phyloP scores from a whole-genome alignment of 768 basidiomycete species.

The Austroboletus festivus region DNA sequence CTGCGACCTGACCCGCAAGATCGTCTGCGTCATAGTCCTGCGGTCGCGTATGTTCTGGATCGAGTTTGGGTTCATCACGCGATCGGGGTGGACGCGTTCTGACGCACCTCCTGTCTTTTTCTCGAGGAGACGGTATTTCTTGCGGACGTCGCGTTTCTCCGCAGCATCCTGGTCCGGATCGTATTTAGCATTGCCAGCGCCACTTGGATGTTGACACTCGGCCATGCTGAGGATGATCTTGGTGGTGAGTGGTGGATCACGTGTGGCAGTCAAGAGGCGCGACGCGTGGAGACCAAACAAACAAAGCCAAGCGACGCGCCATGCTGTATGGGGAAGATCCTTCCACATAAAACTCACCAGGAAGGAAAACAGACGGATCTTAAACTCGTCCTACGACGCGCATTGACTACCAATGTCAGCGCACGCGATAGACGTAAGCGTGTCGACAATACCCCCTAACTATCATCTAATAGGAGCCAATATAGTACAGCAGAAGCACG shows the following conservation, averaged over 20 bases:
- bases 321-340: background rate
- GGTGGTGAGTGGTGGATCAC: background rate
- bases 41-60: slow-evolving; percentile 45
- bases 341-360: background rate
- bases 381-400: background rate
- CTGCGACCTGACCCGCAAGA: slow-evolving; percentile 51
- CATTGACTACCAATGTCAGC: slow-evolving; percentile 9
- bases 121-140: slow-evolving; percentile 67
- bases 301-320: slow-evolving; percentile 15
- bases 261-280: slow-evolving; percentile 4
- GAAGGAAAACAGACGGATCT: background rate
- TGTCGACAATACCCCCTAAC: too few relatives aligned
- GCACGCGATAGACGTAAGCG: slow-evolving; percentile 33
- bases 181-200: slow-evolving; percentile 45
- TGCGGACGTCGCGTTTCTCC: slow-evolving; percentile 70
- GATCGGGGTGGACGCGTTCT: background rate
- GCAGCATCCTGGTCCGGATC: slow-evolving; percentile 85
- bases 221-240: slow-evolving; percentile 14
- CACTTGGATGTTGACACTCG: slow-evolving; percentile 5
- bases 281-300: slow-evolving; percentile 24
- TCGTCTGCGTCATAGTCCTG: slow-evolving; percentile 56
- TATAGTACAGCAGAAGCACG: slow-evolving; percentile 69
- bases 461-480: slow-evolving; percentile 12
- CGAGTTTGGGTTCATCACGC: slow-evolving; percentile 1
- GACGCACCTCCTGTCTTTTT: slow-evolving; percentile 60